Evolutionary conservation across 352 stramenopile species (phyloP), one percentile per base, ranked within the genome.

Genomic region (Halophytophthora batemanensis): DNA sequence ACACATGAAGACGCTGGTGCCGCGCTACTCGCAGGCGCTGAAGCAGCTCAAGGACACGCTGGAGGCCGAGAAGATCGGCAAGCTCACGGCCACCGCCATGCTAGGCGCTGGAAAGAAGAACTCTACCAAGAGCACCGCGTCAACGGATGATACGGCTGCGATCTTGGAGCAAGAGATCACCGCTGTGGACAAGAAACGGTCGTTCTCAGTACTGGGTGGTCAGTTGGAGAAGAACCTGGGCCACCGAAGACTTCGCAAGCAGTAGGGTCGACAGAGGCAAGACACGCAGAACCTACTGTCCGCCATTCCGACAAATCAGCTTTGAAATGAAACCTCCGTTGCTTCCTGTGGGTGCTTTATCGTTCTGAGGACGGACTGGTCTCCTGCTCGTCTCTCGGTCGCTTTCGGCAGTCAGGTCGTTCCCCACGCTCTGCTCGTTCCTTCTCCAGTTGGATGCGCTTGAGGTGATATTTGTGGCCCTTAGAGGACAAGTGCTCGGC

Each of bases 1-100:
- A 6, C 80, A 90, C 63, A 90, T 93, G 78, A 86, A 90, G 67
- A 81, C 77, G 18, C 67, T 94, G 38, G 64, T 92, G 36, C 75
- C 83, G 14, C 69, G 71, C 21, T 94, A 94, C 56, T 89, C 71
- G 13, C 35, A 68, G 48, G 79, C 78, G 33, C 60, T 94, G 34
- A 73, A 87, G 46, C 66, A 74, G 41, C 77, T 94, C 34, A 90
- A 94, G 58, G 64, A 82, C 40, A 90, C 74, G 45, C 71, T 94
- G 10, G 83, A 88, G 38, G 76, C 79, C 21, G 83, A 94, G 44
- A 87, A 88, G 48, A 42, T 66, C 35, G 83, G 83, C 44, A 86
- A 82, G 53, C 60, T 87, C 4, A 56, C 66, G n/a, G 57, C 71
- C 6, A 87, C 73, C 1, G 69, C 71, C 1, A 62, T 74, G 17